These are phyloP conservation scores for Cylindrodendrum hubeiense DNA, from an alignment of 2,329 filamentous ascomycete genomes.

Conservation along the genomic window DNA sequence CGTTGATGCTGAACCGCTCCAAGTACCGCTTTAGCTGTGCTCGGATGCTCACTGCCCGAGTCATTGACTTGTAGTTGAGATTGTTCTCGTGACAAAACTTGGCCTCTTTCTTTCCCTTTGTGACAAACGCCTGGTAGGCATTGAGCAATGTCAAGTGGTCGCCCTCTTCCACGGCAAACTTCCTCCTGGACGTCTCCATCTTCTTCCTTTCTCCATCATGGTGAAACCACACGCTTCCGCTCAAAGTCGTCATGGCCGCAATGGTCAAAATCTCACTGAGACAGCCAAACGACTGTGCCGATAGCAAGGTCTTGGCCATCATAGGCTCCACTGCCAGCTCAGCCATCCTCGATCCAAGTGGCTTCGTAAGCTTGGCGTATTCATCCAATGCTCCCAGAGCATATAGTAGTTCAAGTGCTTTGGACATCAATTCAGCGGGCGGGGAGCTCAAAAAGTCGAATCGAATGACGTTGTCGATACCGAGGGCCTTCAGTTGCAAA, in stretches of 20 bases:
- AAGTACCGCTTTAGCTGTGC: constrained; percentile 89
- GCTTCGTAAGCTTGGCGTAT: constrained; percentile 90
- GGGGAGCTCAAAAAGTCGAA: constrained; percentile 92
- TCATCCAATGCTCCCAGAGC: constrained; percentile 88
- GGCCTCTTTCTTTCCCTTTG: constrained; percentile 83
- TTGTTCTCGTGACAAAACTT: constrained; percentile 90
- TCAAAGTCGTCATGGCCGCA: constrained; percentile 91
- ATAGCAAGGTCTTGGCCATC: constrained; percentile 90
- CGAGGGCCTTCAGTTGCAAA: constrained; percentile 92
- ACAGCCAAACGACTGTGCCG: constrained; percentile 80
- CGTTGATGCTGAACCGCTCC: constrained; percentile 82
- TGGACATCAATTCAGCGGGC: constrained; percentile 85
- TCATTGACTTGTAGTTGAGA: constrained; percentile 88
- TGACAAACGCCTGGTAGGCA: constrained; percentile 90
- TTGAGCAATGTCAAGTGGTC: constrained; percentile 95
- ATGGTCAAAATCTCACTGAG: constrained; percentile 90
- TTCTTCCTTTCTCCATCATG: constrained; percentile 82
- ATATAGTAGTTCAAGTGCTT: constrained; percentile 89
- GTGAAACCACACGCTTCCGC: constrained; percentile 85
- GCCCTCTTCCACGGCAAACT: constrained; percentile 92
- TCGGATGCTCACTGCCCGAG: constrained; percentile 85
- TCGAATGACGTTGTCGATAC: constrained; percentile 92
- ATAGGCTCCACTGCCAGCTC: constrained; percentile 94
- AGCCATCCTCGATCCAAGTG: constrained; percentile 91
- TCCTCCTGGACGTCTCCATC: constrained; percentile 79